Percentiles rank a stretch among this genome's conserved stretches.
Evolutionary conservation across 371 early-diverging fungal species (phyloP).

Genomic region (Mortierella sp.): DNA sequence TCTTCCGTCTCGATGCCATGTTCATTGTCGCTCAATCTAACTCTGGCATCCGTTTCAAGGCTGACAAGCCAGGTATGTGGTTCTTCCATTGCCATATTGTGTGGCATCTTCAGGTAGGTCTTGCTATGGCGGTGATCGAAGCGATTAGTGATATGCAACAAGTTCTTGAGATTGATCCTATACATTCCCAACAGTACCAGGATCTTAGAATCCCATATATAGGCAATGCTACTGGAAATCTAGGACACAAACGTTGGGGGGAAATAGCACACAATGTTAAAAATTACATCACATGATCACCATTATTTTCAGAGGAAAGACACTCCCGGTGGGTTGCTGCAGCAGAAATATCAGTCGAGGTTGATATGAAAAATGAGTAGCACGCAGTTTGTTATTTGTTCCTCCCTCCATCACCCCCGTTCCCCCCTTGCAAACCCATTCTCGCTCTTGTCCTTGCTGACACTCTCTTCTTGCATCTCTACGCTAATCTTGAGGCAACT

Average conservation of each 20-base stretch:
- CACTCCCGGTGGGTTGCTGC: too few relatives aligned
- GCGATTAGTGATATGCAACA: conserved; percentile 67
- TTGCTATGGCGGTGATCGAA: conserved; percentile 68
- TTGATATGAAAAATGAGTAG: not conserved
- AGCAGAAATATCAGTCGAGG: too few relatives aligned
- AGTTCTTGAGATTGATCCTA: conserved; percentile 13
- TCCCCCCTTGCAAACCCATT: not conserved
- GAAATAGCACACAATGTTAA: too few relatives aligned
- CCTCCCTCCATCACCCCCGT: not conserved
- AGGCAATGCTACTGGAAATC: conserved; percentile 79
- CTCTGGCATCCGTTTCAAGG: conserved; percentile 72
- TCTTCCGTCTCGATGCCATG: conserved; percentile 73
- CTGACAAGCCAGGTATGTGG: conserved; percentile 85
- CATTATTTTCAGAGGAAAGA: too few relatives aligned
- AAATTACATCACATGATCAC: not conserved
- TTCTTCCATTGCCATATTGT: conserved; percentile 84
- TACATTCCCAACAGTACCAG: conserved; percentile 58
- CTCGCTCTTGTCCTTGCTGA: not conserved
- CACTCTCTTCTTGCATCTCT: not conserved
- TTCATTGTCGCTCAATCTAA: conserved; percentile 63
- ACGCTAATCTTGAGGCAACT: not conserved
- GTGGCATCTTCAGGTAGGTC: conserved; percentile 78
- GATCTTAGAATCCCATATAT: conserved; percentile 62
- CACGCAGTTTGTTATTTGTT: not conserved
- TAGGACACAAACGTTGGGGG: conserved; percentile 65